These are phyloP conservation scores for Cryptosporidium bovis DNA, from an alignment of 169 alveolate species.

Conservation along the genomic window DNA sequence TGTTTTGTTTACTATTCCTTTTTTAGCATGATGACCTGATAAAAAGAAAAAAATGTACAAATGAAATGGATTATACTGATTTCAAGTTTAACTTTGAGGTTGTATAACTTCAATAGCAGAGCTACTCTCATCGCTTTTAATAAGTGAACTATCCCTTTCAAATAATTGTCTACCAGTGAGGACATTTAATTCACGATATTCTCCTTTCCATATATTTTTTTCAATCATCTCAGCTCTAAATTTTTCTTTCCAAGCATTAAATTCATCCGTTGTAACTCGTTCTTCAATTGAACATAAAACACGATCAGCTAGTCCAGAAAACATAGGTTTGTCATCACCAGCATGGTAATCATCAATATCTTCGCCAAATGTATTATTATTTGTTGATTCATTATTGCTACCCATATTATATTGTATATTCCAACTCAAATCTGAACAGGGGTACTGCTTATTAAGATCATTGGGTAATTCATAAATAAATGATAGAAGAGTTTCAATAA, in stretches of 20 bases:
- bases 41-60: no score
- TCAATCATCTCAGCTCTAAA: slow-evolving; percentile 70
- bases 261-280: slow-evolving; percentile 38
- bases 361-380: neutral
- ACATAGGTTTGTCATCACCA: slow-evolving; percentile 3
- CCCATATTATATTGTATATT: neutral
- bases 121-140: slow-evolving; percentile 32
- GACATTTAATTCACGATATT: slow-evolving; percentile 2
- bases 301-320: slow-evolving; percentile 27
- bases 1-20: no score
- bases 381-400: neutral
- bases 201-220: slow-evolving; percentile 56
- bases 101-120: neutral
- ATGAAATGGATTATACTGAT: no score
- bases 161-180: slow-evolving; percentile 66
- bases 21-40: no score
- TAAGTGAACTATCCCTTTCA: slow-evolving; percentile 37
- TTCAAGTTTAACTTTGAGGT: no score
- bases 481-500: slow-evolving; percentile 34
- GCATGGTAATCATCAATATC: neutral
- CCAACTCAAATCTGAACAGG: neutral
- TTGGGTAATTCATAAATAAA: slow-evolving; percentile 6
- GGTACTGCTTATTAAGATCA: neutral
- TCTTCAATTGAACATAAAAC: slow-evolving; percentile 39
- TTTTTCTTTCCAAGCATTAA: slow-evolving; percentile 41